Evolutionary conservation across 2,329 filamentous ascomycete genomes (phyloP).

Genomic region (Cytospora schulzeri): DNA sequence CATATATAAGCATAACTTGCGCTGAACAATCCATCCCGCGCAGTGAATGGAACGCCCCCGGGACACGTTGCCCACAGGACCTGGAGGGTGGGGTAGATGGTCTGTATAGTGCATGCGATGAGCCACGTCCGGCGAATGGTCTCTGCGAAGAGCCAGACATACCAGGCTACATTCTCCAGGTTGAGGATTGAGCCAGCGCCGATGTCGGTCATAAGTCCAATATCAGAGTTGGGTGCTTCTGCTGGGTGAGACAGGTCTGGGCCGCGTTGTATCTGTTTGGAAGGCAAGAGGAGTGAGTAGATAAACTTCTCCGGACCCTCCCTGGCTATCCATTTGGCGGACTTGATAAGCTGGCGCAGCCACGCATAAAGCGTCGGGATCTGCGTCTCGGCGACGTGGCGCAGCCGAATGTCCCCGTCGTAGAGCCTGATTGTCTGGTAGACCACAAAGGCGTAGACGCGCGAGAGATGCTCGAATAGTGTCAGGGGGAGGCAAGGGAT

Average conservation of each 20-base stretch:
- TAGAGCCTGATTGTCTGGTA: conserved; percentile 55
- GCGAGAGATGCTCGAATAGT: conserved; percentile 40
- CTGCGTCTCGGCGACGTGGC: conserved; percentile 40
- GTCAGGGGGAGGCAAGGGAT: conserved; percentile 8
- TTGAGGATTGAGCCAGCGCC: neutral
- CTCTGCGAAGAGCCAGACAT: conserved; percentile 33
- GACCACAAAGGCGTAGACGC: conserved; percentile 50
- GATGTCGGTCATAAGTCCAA: neutral
- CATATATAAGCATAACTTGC: conserved; percentile 32
- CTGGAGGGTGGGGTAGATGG: conserved; percentile 28
- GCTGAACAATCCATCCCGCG: conserved; percentile 31
- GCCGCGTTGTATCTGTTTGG: neutral
- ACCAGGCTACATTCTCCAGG: conserved; percentile 28
- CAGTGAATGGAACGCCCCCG: conserved; percentile 33
- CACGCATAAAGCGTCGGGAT: conserved; percentile 19
- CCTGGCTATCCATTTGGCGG: conserved; percentile 1
- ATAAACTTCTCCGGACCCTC: conserved; percentile 10
- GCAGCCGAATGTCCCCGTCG: conserved; percentile 50
- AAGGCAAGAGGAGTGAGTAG: neutral
- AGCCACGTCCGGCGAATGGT: conserved; percentile 33
- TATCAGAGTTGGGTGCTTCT: neutral
- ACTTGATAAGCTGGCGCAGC: conserved; percentile 17
- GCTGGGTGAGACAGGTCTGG: too few species aligned
- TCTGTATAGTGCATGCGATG: conserved; percentile 24
- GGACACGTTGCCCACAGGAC: conserved; percentile 26